Evolutionary conservation across 1,284 basidiomycete genomes (phyloP).

Genomic region (Papiliotrema laurentii): DNA sequence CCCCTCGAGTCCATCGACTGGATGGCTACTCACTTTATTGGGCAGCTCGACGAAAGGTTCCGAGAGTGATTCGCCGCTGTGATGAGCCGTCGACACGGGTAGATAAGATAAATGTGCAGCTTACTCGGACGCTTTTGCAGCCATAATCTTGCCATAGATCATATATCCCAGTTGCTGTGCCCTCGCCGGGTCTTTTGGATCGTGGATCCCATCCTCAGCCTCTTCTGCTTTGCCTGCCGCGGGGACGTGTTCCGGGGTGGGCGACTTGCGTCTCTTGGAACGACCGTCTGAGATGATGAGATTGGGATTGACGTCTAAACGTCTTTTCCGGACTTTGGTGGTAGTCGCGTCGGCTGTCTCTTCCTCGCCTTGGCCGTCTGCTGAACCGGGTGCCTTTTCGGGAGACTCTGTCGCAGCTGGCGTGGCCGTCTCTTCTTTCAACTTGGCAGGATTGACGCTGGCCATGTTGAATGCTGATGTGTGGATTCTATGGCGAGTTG

Average conservation of each 20-base stretch:
- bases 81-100: slow-evolving; percentile 10
- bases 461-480: no score
- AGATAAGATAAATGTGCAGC: slow-evolving; percentile 6
- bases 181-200: slow-evolving; percentile 35
- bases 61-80: slow-evolving; percentile 33
- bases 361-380: no score
- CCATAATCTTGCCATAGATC: slow-evolving; percentile 35
- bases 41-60: slow-evolving; percentile 43
- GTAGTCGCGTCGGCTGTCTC: background rate
- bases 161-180: slow-evolving; percentile 30
- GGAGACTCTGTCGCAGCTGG: background rate
- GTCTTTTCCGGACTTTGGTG: background rate
- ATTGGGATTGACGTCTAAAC: slow-evolving; percentile 22
- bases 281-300: slow-evolving; percentile 28
- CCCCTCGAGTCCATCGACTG: no score
- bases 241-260: slow-evolving; percentile 16
- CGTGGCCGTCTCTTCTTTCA: background rate
- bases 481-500: no score
- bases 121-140: slow-evolving; percentile 28
- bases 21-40: slow-evolving; percentile 38
- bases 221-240: slow-evolving; percentile 8
- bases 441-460: no score
- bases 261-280: slow-evolving; percentile 23
- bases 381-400: background rate
- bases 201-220: slow-evolving; percentile 7